Evolutionary conservation across 495 filamentous ascomycete genomes (phyloP), one percentile per base, ranked within the genome.

Genomic region (Cercophora samala): DNA sequence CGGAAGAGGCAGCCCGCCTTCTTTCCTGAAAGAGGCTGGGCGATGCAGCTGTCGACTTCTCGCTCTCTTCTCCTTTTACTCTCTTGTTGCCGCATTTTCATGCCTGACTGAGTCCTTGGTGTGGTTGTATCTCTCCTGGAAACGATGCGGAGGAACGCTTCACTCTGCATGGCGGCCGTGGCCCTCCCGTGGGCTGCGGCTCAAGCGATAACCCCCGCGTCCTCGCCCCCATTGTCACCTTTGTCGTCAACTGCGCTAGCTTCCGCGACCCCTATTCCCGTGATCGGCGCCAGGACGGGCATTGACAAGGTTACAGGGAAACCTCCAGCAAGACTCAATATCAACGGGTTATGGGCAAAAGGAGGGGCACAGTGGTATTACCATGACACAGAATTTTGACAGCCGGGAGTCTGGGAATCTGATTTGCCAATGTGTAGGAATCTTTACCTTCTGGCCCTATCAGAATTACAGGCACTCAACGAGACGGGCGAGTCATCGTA

Each of bases 401-500:
- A 11, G 22, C 19, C 17, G 22, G 58, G 8, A 5, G 5, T 21
- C 17, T 32, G 19, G 9, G 17, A 23, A 42, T 67, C 69, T 73
- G 60, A 70, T 69, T 65, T 58, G 67, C 58, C 13, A 4, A 25
- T 37, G 19, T 22, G n/a, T 26, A 81, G 77, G 79, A 76, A 81
- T 32, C 70, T 84, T 24, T 82, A 81, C 71, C 77, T 86, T 24
- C 78, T 78, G 62, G 79, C 77, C 17, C 72, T 83, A 21, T 73
- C 71, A 11, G 68, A 75, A n/a, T 68, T 84, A 51, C 77, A 83
- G 60, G 74, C 74, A 5, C 70, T 67, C 52, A 56, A 76, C 46
- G 78, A 83, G 66, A 75, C 70, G n/a, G 73, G 81, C 61, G 73
- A 78, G 68, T 63, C 75, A 15, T 85, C 83, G 0, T 85, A 78